These are phyloP conservation scores for Hepatocystis sp. DNA, from an alignment of 169 alveolate species.

Conservation along the genomic window DNA sequence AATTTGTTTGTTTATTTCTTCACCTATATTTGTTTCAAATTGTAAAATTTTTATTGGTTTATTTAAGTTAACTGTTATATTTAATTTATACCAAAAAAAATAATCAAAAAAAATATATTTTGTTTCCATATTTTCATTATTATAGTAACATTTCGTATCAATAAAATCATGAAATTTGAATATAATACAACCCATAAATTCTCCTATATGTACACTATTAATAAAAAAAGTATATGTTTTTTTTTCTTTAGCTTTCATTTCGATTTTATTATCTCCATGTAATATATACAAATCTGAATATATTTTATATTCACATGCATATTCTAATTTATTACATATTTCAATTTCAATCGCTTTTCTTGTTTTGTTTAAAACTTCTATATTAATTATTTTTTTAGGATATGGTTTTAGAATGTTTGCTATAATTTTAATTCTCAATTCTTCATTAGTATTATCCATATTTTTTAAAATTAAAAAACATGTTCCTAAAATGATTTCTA, in stretches of 20 bases:
- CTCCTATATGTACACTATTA: constrained; percentile 61
- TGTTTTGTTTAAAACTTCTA: constrained; percentile 31
- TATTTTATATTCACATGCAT: constrained; percentile 48
- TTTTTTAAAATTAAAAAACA: constrained; percentile 28
- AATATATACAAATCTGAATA: constrained; percentile 48
- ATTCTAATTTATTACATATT: constrained; percentile 26
- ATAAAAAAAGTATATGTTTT: constrained; percentile 42
- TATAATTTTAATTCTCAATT: constrained; percentile 31
- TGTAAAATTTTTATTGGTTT: constrained; percentile 45
- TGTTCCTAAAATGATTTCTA: constrained; percentile 6
- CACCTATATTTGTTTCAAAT: constrained; percentile 42
- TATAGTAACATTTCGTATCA: not conserved
- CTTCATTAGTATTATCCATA: constrained; percentile 33
- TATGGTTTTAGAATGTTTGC: constrained; percentile 50
- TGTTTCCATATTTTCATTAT: too few species aligned
- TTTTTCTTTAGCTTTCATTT: constrained; percentile 48
- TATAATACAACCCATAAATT: constrained; percentile 55
- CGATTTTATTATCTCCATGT: constrained; percentile 44
- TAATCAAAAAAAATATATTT: constrained; percentile 9
- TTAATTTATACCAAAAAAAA: constrained; percentile 58
- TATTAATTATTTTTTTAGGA: constrained; percentile 36
- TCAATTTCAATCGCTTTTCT: constrained; percentile 39
- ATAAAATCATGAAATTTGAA: constrained; percentile 14
- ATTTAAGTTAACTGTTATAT: constrained; percentile 25
- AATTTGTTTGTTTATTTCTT: constrained; percentile 39